phyloP scores from a whole-genome alignment of 1,284 basidiomycete genomes.

The Cystobasidium slooffiae region DNA sequence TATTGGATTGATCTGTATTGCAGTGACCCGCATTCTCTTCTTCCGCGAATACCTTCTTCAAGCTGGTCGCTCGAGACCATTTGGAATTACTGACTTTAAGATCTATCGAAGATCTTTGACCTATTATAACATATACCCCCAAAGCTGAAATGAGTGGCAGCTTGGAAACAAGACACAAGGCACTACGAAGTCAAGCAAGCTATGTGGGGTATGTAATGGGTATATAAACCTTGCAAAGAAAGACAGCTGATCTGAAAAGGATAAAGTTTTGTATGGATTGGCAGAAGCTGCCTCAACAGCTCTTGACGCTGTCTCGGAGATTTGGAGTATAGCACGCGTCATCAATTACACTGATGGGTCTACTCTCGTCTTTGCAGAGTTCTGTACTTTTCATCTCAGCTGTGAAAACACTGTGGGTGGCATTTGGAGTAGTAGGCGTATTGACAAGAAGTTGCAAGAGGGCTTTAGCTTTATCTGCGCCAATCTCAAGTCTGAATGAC shows the following conservation, averaged over 20 bases:
- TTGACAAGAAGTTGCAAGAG: constrained; percentile 9
- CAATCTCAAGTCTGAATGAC: constrained; percentile 11
- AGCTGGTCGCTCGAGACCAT: too few relatives aligned
- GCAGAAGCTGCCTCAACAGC: neutral
- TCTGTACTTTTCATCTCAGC: neutral
- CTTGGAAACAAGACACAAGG: neutral
- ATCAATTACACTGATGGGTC: neutral
- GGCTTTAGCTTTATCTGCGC: constrained; percentile 12
- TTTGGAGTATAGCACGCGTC: neutral
- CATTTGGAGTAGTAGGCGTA: neutral
- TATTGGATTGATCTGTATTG: too few relatives aligned
- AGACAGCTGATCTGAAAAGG: neutral
- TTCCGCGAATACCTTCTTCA: too few relatives aligned
- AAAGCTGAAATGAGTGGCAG: constrained; percentile 14
- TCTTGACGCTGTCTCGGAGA: neutral
- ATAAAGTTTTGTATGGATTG: neutral
- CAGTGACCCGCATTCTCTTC: too few relatives aligned
- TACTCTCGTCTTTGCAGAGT: constrained; percentile 7
- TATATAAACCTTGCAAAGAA: neutral
- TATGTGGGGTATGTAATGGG: neutral
- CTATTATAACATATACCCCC: neutral
- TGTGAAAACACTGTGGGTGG: neutral
- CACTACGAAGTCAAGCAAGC: neutral
- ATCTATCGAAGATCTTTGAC: neutral
- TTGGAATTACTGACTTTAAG: too few relatives aligned